phyloP scores from a whole-genome alignment of 306 rosid species.

The Benincasa hispida region DNA sequence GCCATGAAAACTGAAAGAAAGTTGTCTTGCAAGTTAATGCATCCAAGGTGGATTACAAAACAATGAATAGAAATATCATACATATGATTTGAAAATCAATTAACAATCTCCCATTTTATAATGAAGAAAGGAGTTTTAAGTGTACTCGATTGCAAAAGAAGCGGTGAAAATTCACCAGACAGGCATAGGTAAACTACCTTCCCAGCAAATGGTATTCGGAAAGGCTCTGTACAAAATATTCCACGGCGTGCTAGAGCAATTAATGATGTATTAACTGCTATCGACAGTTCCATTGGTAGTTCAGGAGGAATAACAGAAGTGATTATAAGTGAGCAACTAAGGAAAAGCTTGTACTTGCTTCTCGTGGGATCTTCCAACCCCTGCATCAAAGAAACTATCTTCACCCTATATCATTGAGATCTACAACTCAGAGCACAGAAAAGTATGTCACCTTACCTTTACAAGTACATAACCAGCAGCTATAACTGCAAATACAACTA shows the following conservation, averaged over 20 bases:
- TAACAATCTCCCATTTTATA: neutral
- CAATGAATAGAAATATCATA: neutral
- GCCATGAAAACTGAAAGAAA: neutral
- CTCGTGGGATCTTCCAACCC: slow-evolving; percentile 97
- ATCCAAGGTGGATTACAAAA: neutral
- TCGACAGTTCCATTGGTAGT: slow-evolving; percentile 98
- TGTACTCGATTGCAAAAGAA: neutral
- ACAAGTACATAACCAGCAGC: slow-evolving; percentile 96
- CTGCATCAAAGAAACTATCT: slow-evolving; percentile 23
- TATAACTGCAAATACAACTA: slow-evolving; percentile 86
- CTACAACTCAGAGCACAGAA: slow-evolving; percentile 1
- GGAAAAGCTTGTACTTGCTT: slow-evolving; percentile 96
- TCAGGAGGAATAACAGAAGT: slow-evolving; percentile 99
- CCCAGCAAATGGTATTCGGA: slow-evolving; percentile 98
- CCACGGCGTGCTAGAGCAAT: slow-evolving; percentile 96
- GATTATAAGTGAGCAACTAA: slow-evolving; percentile 94
- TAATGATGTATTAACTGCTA: slow-evolving; percentile 95
- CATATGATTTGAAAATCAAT: neutral
- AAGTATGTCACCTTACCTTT: slow-evolving; percentile 44
- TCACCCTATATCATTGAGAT: slow-evolving; percentile 7
- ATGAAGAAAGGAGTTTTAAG: neutral
- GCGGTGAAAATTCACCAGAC: slow-evolving; percentile 3
- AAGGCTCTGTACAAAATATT: slow-evolving; percentile 96
- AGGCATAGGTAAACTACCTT: slow-evolving; percentile 41
- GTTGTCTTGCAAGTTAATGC: neutral